Evolutionary conservation across 257 asterid species (phyloP).

Genomic region (Solanum virginianum): DNA sequence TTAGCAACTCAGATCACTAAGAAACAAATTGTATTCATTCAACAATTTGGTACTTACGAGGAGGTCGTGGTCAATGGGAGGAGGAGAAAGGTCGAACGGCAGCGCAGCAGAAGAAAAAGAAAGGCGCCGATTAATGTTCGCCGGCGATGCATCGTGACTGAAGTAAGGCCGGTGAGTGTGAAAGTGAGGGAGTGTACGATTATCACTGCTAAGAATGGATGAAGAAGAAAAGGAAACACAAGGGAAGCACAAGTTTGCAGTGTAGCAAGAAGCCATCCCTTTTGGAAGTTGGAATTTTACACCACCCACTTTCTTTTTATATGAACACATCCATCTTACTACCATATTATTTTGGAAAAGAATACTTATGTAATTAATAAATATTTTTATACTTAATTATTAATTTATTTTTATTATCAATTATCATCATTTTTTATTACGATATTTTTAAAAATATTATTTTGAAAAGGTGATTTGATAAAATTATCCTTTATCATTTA

Average conservation of each 20-base stretch:
- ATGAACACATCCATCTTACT: not conserved
- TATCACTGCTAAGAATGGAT: not conserved
- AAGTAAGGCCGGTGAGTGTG: not conserved
- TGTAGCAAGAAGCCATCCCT: not conserved
- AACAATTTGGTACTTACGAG: slow-evolving; percentile 21
- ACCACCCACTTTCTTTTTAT: not conserved
- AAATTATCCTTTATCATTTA: no score
- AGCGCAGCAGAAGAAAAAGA: slow-evolving; percentile 12
- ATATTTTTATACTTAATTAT: not conserved
- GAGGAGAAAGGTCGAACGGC: slow-evolving; percentile 89
- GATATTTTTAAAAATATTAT: no score
- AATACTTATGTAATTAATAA: no score
- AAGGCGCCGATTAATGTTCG: not conserved
- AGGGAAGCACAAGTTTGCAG: not conserved
- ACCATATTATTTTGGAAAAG: no score
- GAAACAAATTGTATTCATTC: not conserved
- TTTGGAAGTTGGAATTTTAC: not conserved
- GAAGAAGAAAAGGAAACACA: not conserved
- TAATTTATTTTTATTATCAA: no score
- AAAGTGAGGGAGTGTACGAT: no score
- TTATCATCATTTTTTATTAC: no score
- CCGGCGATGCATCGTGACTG: not conserved
- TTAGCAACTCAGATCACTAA: not conserved
- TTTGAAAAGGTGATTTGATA: no score
- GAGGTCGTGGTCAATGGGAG: slow-evolving; percentile 78